These are phyloP conservation scores for Yarrowia hollandica DNA, from an alignment of 805 yeast genomes.

Conservation along the genomic window DNA sequence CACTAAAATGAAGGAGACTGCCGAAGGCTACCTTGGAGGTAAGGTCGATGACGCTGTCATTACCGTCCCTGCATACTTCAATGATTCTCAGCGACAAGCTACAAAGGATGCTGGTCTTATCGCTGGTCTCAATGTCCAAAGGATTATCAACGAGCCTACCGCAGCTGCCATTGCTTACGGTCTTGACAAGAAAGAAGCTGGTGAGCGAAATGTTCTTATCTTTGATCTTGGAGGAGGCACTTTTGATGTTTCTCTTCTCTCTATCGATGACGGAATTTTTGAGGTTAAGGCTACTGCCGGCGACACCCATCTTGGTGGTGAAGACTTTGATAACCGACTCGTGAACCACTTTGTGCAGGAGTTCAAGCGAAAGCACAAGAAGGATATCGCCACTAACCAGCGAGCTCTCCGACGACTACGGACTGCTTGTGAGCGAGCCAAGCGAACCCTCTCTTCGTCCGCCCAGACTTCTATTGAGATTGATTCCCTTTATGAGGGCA, in stretches of 20 bases:
- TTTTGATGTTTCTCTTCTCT: slow-evolving; percentile 90
- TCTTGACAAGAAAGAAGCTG: slow-evolving; percentile 62
- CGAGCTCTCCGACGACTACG: slow-evolving; percentile 97
- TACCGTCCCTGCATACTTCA: not conserved
- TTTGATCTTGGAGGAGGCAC: slow-evolving; percentile 50
- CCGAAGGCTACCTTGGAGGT: not conserved
- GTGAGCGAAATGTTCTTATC: slow-evolving; percentile 85
- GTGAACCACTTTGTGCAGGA: slow-evolving; percentile 91
- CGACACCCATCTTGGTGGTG: slow-evolving; percentile 66
- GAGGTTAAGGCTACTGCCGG: slow-evolving; percentile 94
- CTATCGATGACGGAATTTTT: slow-evolving; percentile 94
- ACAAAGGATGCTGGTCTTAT: not conserved
- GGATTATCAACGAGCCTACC: slow-evolving; percentile 96
- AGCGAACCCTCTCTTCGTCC: slow-evolving; percentile 37
- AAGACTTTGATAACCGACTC: slow-evolving; percentile 52
- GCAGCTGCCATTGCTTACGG: slow-evolving; percentile 99
- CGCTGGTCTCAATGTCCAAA: slow-evolving; percentile 45
- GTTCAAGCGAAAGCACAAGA: slow-evolving; percentile 97
- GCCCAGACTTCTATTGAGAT: not conserved
- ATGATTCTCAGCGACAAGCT: not conserved
- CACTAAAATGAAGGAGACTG: slow-evolving; percentile 2
- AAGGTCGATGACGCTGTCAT: slow-evolving; percentile 6
- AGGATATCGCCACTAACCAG: slow-evolving; percentile 88
- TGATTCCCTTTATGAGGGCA: not conserved
- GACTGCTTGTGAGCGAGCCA: slow-evolving; percentile 99